Evolutionary conservation across 148 eudicot genomes (phyloP).

Genomic region (Drosera capensis): DNA sequence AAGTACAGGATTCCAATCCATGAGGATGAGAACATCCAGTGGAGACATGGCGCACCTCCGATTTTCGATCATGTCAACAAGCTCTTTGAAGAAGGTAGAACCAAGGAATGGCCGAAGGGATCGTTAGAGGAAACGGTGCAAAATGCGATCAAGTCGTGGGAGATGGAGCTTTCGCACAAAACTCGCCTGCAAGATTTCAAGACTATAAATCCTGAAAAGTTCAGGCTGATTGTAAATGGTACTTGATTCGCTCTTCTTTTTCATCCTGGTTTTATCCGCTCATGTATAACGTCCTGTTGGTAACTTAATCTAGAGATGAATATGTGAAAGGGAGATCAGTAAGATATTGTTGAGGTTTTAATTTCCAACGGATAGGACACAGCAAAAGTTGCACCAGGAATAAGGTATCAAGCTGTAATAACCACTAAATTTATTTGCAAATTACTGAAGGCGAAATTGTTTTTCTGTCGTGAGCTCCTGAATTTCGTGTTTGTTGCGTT

Average conservation of each 20-base stretch:
- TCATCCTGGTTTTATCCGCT: neutral
- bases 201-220: slow-evolving; percentile 61
- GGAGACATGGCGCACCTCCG: slow-evolving; percentile 84
- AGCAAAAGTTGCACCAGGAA: neutral
- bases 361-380: too few species aligned
- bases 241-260: neutral
- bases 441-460: neutral
- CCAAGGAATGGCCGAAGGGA: slow-evolving; percentile 71
- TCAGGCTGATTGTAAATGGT: slow-evolving; percentile 85
- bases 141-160: slow-evolving; percentile 93
- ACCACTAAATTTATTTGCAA: neutral
- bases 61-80: slow-evolving; percentile 37
- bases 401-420: neutral
- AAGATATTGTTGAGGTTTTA: too few species aligned
- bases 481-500: too few species aligned
- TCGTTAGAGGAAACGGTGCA: slow-evolving; percentile 81
- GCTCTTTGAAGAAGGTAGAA: slow-evolving; percentile 70
- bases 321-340: too few species aligned
- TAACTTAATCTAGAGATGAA: too few species aligned
- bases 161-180: slow-evolving; percentile 88
- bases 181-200: slow-evolving; percentile 59
- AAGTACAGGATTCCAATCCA: slow-evolving; percentile 58
- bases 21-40: slow-evolving; percentile 31
- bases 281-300: neutral
- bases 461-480: neutral